Conservation (phyloP, 2,329 filamentous ascomycete genomes). For the Emmonsiellopsis sp. region DNA sequence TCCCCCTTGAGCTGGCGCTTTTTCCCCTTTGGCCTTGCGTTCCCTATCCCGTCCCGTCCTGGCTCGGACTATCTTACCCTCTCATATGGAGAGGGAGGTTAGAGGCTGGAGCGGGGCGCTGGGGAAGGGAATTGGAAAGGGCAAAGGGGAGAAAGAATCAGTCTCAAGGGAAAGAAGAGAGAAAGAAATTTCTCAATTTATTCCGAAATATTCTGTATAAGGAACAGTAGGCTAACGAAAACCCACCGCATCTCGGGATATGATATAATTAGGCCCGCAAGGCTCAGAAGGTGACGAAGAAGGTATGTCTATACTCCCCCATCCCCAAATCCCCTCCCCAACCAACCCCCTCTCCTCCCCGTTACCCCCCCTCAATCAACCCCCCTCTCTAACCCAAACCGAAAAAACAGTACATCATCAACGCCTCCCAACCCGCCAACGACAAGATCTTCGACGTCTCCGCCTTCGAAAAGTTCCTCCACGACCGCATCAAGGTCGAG, state of each 20-base stretch:
- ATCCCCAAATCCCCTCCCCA: no score
- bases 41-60: background rate
- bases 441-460: slow-evolving; percentile 99
- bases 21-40: background rate
- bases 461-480: slow-evolving; percentile 99
- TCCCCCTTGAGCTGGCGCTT: slow-evolving; percentile 43
- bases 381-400: background rate
- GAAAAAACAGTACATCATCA: slow-evolving; percentile 79
- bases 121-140: slow-evolving; percentile 1
- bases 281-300: slow-evolving; percentile 42
- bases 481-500: slow-evolving; percentile 99
- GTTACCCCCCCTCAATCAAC: background rate
- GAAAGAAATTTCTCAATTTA: background rate
- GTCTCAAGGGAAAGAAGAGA: slow-evolving; percentile 14
- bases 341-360: slow-evolving; percentile 8
- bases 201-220: slow-evolving; percentile 16
- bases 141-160: slow-evolving; percentile 9
- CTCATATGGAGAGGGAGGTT: slow-evolving; percentile 14
- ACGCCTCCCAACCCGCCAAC: slow-evolving; percentile 92
- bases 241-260: slow-evolving; percentile 41
- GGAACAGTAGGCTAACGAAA: slow-evolving; percentile 87
- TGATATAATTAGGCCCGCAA: slow-evolving; percentile 33
- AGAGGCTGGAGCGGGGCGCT: slow-evolving; percentile 6
- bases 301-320: slow-evolving; percentile 26
- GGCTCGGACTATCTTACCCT: slow-evolving; percentile 6